Conservation (phyloP, 208 protist species). For the Acanthamoeba castellanii region DNA sequence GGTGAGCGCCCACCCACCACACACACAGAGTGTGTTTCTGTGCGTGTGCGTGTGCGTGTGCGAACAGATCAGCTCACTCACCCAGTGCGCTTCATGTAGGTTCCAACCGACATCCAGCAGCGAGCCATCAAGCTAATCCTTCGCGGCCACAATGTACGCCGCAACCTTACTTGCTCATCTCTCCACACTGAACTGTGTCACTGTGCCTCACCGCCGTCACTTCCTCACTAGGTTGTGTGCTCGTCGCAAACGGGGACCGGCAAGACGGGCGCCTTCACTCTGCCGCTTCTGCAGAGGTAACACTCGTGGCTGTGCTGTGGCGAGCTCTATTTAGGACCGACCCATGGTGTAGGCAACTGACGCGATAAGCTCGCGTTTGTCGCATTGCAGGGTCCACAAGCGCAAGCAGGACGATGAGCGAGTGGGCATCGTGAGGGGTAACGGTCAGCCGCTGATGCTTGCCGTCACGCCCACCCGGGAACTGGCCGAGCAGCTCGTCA, state of each 20-base stretch:
- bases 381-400: neutral
- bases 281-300: slow-evolving; percentile 68
- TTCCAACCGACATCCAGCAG: slow-evolving; percentile 23
- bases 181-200: neutral
- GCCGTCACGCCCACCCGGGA: slow-evolving; percentile 70
- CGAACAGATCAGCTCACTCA: neutral
- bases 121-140: slow-evolving; percentile 20
- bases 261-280: slow-evolving; percentile 73
- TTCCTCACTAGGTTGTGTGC: slow-evolving; percentile 7
- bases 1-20: neutral
- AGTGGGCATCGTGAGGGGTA: neutral
- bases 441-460: slow-evolving; percentile 41
- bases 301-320: neutral
- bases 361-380: neutral
- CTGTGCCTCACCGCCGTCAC: neutral
- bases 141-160: slow-evolving; percentile 11
- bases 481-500: slow-evolving; percentile 70
- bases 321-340: neutral
- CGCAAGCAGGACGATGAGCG: slow-evolving; percentile 48
- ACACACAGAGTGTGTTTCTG: neutral
- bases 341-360: neutral
- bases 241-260: slow-evolving; percentile 74
- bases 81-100: neutral
- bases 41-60: too few species aligned
- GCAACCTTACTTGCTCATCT: neutral